Base-by-base conservation (phyloP, 441 rosid genomes). In the Melastoma candidum region DNA sequence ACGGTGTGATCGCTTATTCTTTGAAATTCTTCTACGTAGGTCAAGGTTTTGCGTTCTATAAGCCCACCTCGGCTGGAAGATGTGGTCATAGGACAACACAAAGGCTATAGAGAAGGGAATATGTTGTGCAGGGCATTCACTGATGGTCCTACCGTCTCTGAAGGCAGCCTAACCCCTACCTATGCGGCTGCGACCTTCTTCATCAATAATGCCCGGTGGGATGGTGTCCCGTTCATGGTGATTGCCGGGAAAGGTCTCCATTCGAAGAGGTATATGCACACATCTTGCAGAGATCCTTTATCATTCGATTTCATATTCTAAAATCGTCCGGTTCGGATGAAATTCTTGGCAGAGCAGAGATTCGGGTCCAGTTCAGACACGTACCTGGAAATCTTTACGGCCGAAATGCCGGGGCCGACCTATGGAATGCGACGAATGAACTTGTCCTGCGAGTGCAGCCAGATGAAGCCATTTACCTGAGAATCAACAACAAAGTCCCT, bases 401-500 rank as follows among this genome's bases (percentile, higher is more conserved):
- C 14, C 57, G 57, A n/a, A 60, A 60, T 39, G 22, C 13, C 2
- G 64, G 64, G 26, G 47, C 25, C 11, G 56, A 60, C 25, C 47
- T 60, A 44, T 46, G 36, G 10, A 36, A 52, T 36, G 58, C 58
- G 3, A 60, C 64, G 0, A 60, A 52, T 1, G 64, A 60, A 51
- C 64, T 60, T 9, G 64, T 60, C 39, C 32, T 60, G 11, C 50
- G 52, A 12, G 64, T 60, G 3, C 64, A 60, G 53, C 58, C 61
- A 6, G 61, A 56, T 56, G 67, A 56, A 50, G 55, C 50, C 11
- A 57, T 63, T 26, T 49, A 63, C 61, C 57, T 63, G 7, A 63
- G 57, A 50, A 56, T 63, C 61, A 63, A 63, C 47, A 63, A 63
- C 27, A 63, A 63, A 48, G 61, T 63, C 43, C 61, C 67, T 11